Conservation (phyloP, 2,329 filamentous ascomycete genomes). For the Amylocarpus encephaloides region DNA sequence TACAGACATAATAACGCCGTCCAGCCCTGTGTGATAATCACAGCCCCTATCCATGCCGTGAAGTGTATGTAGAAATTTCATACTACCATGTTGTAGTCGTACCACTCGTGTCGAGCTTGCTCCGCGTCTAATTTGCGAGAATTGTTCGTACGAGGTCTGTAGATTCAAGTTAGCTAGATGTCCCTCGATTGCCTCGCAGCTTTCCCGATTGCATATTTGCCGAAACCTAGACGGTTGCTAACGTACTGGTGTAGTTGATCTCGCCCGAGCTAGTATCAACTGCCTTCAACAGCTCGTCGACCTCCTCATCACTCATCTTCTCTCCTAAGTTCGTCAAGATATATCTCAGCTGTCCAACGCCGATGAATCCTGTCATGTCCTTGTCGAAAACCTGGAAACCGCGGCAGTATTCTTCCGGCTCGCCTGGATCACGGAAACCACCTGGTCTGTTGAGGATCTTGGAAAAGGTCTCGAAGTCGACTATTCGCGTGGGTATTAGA, state of each 20-base stretch:
- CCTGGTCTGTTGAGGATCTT: constrained; percentile 95
- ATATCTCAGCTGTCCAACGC: constrained; percentile 95
- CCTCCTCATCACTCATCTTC: constrained; percentile 99
- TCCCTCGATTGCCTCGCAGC: background rate
- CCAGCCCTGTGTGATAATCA: constrained; percentile 10
- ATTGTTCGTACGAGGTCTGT: constrained; percentile 79
- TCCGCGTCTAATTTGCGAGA: constrained; percentile 62
- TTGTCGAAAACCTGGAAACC: constrained; percentile 99
- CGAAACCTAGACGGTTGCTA: background rate
- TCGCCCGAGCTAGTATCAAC: constrained; percentile 94
- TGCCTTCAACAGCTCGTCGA: constrained; percentile 96
- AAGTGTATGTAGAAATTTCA: constrained; percentile 12
- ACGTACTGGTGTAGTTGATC: constrained; percentile 91
- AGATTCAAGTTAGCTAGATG: constrained; percentile 8
- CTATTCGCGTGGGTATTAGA: constrained; percentile 42
- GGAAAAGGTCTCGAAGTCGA: constrained; percentile 96
- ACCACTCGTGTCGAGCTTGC: constrained; percentile 1
- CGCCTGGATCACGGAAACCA: constrained; percentile 95
- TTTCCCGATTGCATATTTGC: background rate
- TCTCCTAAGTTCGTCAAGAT: constrained; percentile 96
- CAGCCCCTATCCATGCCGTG: constrained; percentile 20
- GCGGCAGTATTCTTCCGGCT: constrained; percentile 96
- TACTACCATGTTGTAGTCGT: constrained; percentile 15
- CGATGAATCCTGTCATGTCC: constrained; percentile 96
- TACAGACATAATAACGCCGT: constrained; percentile 11